These are phyloP conservation scores for Annulohypoxylon moriforme DNA, from an alignment of 495 filamentous ascomycete species.

Conservation along the genomic window DNA sequence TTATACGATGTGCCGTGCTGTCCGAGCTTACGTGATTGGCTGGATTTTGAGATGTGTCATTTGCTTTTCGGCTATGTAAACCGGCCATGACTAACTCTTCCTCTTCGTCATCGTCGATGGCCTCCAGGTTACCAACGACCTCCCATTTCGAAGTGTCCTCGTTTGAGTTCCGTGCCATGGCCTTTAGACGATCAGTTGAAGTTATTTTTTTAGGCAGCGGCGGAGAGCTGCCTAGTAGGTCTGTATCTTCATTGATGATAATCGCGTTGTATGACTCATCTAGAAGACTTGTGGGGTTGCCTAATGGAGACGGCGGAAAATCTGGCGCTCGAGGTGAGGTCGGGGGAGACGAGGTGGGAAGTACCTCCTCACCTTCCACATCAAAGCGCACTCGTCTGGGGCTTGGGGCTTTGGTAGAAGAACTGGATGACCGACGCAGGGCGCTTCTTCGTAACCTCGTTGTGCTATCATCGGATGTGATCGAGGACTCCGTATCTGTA, in stretches of 20 bases:
- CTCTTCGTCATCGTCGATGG: slow-evolving; percentile 49
- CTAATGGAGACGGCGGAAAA: slow-evolving; percentile 29
- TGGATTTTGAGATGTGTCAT: slow-evolving; percentile 16
- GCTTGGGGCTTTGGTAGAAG: slow-evolving; percentile 56
- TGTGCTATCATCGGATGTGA: slow-evolving; percentile 57
- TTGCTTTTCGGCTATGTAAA: slow-evolving; percentile 34
- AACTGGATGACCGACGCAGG: slow-evolving; percentile 59
- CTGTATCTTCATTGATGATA: slow-evolving; percentile 44
- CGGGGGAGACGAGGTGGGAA: slow-evolving; percentile 61
- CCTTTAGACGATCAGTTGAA: slow-evolving; percentile 58
- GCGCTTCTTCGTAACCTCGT: slow-evolving; percentile 58
- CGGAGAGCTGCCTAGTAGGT: slow-evolving; percentile 54
- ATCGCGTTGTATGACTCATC: slow-evolving; percentile 46
- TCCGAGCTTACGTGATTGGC: slow-evolving; percentile 3
- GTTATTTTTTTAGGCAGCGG: slow-evolving; percentile 59
- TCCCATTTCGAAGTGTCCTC: slow-evolving; percentile 59
- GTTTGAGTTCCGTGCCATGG: slow-evolving; percentile 55
- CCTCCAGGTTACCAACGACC: slow-evolving; percentile 50
- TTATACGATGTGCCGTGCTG: slow-evolving; percentile 34
- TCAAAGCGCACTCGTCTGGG: slow-evolving; percentile 67
- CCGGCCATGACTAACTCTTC: slow-evolving; percentile 48
- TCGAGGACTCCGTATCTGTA: slow-evolving; percentile 54
- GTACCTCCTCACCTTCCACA: slow-evolving; percentile 62
- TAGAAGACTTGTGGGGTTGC: slow-evolving; percentile 38
- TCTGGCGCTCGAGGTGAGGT: slow-evolving; percentile 37